These are phyloP conservation scores for Penicillium verhagenii DNA, from an alignment of 495 filamentous ascomycete species.

Conservation along the genomic window DNA sequence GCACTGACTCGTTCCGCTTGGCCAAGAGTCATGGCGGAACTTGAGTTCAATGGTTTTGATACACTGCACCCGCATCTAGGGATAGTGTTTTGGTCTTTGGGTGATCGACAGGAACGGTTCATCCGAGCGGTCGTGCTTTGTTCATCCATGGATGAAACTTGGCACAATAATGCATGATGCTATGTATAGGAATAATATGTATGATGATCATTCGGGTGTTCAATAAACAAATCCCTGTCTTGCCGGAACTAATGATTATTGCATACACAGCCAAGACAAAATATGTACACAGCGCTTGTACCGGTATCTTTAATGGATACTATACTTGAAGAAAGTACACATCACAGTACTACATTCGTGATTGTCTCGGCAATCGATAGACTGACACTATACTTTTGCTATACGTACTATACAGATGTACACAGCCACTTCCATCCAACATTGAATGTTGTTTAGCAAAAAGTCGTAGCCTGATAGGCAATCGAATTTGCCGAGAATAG, in stretches of 20 bases:
- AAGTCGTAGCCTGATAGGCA: conserved; percentile 4
- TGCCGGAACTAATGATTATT: conserved; percentile 6
- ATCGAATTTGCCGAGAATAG: conserved; percentile 7
- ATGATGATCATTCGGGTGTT: conserved; percentile 1
- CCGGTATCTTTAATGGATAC: neutral
- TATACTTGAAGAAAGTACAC: conserved; percentile 4
- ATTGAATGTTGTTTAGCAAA: neutral
- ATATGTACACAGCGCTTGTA: conserved; percentile 1
- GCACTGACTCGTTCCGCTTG: neutral
- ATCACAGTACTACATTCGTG: neutral
- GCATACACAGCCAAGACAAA: conserved; percentile 7
- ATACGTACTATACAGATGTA: neutral
- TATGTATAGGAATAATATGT: neutral
- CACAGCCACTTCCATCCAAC: neutral
- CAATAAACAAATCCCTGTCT: conserved; percentile 10
- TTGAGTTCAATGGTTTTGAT: conserved; percentile 7
- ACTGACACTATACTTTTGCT: neutral
- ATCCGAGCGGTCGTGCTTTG: conserved; percentile 6
- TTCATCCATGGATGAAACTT: conserved; percentile 3
- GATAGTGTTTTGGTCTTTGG: neutral
- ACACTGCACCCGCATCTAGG: neutral
- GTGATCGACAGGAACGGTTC: conserved; percentile 1
- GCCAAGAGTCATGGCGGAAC: conserved; percentile 8
- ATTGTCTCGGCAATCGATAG: neutral
- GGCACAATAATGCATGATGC: neutral